phyloP scores from a whole-genome alignment of 1,139 yeast species.

The Saccharomyces hybrid region DNA sequence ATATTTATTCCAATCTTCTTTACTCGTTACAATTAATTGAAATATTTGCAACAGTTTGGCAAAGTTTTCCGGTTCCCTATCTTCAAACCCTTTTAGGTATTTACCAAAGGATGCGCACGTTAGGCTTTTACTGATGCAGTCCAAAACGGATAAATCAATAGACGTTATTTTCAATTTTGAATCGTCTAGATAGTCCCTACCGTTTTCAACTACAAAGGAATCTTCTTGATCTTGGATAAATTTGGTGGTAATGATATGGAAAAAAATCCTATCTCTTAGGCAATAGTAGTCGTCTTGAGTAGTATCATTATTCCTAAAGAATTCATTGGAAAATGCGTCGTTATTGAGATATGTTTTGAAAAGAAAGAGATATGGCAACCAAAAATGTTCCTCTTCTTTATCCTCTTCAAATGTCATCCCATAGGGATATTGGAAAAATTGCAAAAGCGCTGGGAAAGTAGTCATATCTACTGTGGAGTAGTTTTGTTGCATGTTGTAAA shows the following conservation, averaged over 20 bases:
- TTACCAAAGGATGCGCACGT: slow-evolving; percentile 36
- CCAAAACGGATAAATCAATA: slow-evolving; percentile 18
- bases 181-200: slow-evolving; percentile 5
- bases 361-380: slow-evolving; percentile 18
- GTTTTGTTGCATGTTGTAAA: slow-evolving; percentile 22
- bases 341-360: slow-evolving; percentile 19
- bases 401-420: slow-evolving; percentile 5
- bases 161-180: slow-evolving; percentile 6
- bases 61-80: slow-evolving; percentile 14
- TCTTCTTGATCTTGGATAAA: slow-evolving; percentile 8
- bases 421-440: slow-evolving; percentile 20
- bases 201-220: not conserved
- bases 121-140: slow-evolving; percentile 21
- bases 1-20: slow-evolving; percentile 46
- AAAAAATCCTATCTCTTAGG: not conserved
- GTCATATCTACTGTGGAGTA: slow-evolving; percentile 16
- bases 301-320: slow-evolving; percentile 18
- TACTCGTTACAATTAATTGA: slow-evolving; percentile 43
- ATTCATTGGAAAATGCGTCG: slow-evolving; percentile 25
- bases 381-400: slow-evolving; percentile 9
- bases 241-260: slow-evolving; percentile 13
- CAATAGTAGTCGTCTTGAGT: slow-evolving; percentile 15
- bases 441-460: slow-evolving; percentile 11
- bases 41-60: slow-evolving; percentile 30
- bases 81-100: slow-evolving; percentile 26